These are phyloP conservation scores for Oehlia diaphana DNA, from an alignment of 192 early-diverging fungal genomes.

Conservation along the genomic window DNA sequence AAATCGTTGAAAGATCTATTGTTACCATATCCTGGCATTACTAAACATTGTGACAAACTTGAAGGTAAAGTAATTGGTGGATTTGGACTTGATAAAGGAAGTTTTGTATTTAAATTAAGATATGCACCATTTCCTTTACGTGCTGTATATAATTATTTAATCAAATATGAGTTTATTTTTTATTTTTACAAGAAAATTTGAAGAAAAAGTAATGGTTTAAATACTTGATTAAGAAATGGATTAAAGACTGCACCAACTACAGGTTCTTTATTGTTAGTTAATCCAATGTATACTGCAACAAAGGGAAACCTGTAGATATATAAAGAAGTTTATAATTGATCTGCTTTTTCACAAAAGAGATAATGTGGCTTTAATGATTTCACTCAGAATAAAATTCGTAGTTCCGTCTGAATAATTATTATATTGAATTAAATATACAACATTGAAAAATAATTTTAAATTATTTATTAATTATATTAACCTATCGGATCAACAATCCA, in stretches of 20 bases:
- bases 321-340: conserved; percentile 32
- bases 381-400: conserved; percentile 73
- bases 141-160: conserved; percentile 52
- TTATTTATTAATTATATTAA: conserved; percentile 18
- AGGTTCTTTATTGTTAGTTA: conserved; percentile 70
- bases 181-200: too few species aligned
- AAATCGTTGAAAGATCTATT: conserved; percentile 53
- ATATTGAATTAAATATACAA: background rate
- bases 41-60: conserved; percentile 62
- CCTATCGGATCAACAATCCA: conserved; percentile 92
- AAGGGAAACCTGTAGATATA: conserved; percentile 70
- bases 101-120: conserved; percentile 48
- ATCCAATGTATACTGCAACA: conserved; percentile 82
- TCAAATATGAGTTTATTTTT: too few species aligned
- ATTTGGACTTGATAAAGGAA: conserved; percentile 62
- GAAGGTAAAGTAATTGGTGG: conserved; percentile 56
- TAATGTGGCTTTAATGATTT: background rate
- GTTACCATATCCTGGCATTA: conserved; percentile 87
- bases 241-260: conserved; percentile 91
- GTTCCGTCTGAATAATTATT: conserved; percentile 57
- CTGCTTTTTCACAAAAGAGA: conserved; percentile 43
- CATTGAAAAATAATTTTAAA: background rate
- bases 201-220: conserved; percentile 36
- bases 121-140: conserved; percentile 65
- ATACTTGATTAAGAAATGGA: conserved; percentile 82